phyloP scores from a whole-genome alignment of 73 alveolate species.

The Effrenium voratum region DNA sequence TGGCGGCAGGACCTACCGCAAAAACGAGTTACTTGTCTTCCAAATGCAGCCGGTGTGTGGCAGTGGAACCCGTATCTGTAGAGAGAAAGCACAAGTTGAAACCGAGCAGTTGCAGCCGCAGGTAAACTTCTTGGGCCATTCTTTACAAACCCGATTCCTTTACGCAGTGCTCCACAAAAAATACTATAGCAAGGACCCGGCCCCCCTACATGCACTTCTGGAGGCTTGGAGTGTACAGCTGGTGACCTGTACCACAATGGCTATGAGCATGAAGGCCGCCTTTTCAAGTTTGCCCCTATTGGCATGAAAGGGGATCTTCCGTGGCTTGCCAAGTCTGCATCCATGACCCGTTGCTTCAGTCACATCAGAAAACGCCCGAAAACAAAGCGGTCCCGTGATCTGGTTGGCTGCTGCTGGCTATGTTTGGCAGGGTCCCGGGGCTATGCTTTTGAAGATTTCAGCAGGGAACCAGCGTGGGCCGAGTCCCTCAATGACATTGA shows the following conservation, averaged over 20 bases:
- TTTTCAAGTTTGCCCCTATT: background rate
- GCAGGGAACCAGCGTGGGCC: background rate
- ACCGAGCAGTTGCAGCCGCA: background rate
- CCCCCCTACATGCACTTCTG: background rate
- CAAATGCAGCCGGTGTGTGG: background rate
- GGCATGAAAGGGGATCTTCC: background rate
- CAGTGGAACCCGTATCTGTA: background rate
- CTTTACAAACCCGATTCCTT: background rate
- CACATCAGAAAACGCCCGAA: background rate
- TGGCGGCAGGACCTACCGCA: background rate
- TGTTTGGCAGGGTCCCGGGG: background rate
- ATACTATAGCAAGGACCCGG: background rate
- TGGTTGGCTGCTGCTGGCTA: background rate
- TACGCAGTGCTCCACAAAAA: background rate
- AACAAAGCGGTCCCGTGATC: background rate
- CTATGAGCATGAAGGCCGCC: background rate
- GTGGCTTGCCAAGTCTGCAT: background rate
- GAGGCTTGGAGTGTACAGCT: background rate
- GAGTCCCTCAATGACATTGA: background rate
- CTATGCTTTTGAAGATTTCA: background rate
- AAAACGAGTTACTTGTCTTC: background rate
- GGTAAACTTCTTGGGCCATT: background rate
- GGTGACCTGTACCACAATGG: background rate
- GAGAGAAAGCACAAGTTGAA: too few species aligned
- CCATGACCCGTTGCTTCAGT: background rate